phyloP scores from a whole-genome alignment of 208 protist genomes.

The Trypanosoma avium region DNA sequence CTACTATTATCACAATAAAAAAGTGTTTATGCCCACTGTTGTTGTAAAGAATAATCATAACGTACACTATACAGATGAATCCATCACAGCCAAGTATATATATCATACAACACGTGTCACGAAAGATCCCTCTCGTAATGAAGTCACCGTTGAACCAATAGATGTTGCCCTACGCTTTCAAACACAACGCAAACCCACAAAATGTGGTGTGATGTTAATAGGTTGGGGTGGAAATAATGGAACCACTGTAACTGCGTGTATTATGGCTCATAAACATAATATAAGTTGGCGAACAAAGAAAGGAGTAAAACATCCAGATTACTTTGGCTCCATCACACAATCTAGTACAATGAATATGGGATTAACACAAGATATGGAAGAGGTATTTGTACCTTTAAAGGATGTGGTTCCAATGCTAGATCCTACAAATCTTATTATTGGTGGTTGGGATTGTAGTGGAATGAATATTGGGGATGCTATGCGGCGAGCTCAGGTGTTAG shows the following conservation, averaged over 20 bases:
- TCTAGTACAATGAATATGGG: slow-evolving; percentile 95
- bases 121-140: slow-evolving; percentile 29
- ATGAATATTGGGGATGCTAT: slow-evolving; percentile 95
- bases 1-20: not conserved
- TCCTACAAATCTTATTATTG: slow-evolving; percentile 97
- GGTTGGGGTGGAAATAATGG: slow-evolving; percentile 99
- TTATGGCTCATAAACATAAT: slow-evolving; percentile 95
- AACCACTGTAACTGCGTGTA: slow-evolving; percentile 96
- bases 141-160: slow-evolving; percentile 72
- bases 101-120: slow-evolving; percentile 83
- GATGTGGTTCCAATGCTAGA: slow-evolving; percentile 96
- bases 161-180: slow-evolving; percentile 76
- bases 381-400: slow-evolving; percentile 94
- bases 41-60: slow-evolving; percentile 46
- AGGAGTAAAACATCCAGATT: slow-evolving; percentile 94
- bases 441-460: slow-evolving; percentile 98
- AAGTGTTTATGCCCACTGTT: slow-evolving; percentile 38
- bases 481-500: slow-evolving; percentile 94
- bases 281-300: slow-evolving; percentile 94
- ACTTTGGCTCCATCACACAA: slow-evolving; percentile 97
- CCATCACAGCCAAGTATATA: slow-evolving; percentile 79
- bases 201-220: slow-evolving; percentile 94
- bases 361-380: slow-evolving; percentile 78
- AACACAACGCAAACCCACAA: slow-evolving; percentile 87
- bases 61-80: slow-evolving; percentile 73